Base-by-base conservation (phyloP, 495 filamentous ascomycete species). In the Aspergillus kassunensis region DNA sequence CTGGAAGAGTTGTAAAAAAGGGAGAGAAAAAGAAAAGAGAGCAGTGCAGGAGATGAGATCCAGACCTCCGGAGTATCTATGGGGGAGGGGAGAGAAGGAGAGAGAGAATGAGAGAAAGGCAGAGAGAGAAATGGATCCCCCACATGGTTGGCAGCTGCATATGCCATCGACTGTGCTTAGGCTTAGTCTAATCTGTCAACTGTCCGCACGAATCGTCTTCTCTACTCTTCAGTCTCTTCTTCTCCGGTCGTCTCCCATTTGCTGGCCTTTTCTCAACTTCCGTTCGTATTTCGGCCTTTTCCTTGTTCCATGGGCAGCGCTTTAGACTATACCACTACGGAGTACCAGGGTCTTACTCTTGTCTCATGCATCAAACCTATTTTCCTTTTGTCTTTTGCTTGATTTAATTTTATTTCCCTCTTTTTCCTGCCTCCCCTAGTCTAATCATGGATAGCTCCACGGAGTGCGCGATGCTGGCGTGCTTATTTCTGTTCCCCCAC, bases 81-180 rank as follows among this genome's bases (percentile, higher is more conserved):
- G n/a, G n/a, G n/a, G n/a, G n/a, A n/a, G n/a, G 30, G 1, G 18
- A 34, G 4, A 2, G 16, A 4, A 11, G 43, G 21, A 24, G 9
- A 34, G 18, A 45, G 11, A 2, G 10, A 9, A 35, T 35, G 30
- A 13, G 44, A 44, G 12, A 21, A n/a, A n/a, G n/a, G n/a, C n/a
- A 19, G 42, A 44, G 7, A 16, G 6, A 7, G 11, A 16, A 23
- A 30, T 35, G 21, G 44, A 44, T 50, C 48, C 61, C 55, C 69
- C 65, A 66, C 66, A 69, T 72, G 67, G 66, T 70, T 72, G 66
- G 67, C 67, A 72, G 57, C 15, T 16, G 34, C 15, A 16, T n/a
- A n/a, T n/a, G n/a, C n/a, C n/a, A n/a, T 27, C 24, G 24, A 27
- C 45, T 51, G 49, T 42, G 53, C 24, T 45, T 45, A 21, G 52